Evolutionary conservation across 2,329 filamentous ascomycete species (phyloP).

Genomic region (Cercospora sp.): DNA sequence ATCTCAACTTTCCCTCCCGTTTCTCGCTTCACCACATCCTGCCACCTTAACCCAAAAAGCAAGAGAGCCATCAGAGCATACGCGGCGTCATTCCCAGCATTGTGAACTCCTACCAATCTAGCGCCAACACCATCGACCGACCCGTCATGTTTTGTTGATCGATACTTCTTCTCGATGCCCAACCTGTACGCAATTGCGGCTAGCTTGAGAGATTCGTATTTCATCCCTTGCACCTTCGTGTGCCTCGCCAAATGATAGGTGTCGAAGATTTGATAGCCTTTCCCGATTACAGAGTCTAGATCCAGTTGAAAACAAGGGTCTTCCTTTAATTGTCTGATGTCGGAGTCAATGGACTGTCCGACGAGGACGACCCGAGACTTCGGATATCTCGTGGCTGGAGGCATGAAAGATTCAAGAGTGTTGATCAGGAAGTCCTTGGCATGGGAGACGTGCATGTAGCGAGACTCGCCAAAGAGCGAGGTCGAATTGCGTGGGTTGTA

Average conservation of each 20-base stretch:
- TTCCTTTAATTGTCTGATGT: not conserved
- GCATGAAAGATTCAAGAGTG: not conserved
- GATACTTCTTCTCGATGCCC: conserved; percentile 16
- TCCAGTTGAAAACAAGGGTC: not conserved
- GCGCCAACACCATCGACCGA: not conserved
- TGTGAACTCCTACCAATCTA: conserved; percentile 9
- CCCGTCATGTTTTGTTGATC: not conserved
- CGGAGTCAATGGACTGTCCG: conserved; percentile 6
- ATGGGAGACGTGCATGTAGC: not conserved
- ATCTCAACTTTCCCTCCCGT: not conserved
- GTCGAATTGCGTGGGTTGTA: not conserved
- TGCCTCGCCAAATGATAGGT: not conserved
- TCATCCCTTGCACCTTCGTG: not conserved
- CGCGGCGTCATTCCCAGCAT: conserved; percentile 19
- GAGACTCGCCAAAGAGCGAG: conserved; percentile 1
- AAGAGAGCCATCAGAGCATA: conserved; percentile 15
- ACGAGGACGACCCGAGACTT: not conserved
- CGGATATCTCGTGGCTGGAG: not conserved
- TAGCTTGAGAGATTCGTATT: not conserved
- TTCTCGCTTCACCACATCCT: not conserved
- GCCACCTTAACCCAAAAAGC: conserved; percentile 4
- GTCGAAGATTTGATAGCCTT: conserved; percentile 5
- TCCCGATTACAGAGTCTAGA: not conserved
- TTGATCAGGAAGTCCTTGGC: not conserved
- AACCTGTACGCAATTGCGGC: conserved; percentile 1